phyloP scores from a whole-genome alignment of 257 asterid species.

The Forsythia suspensa region DNA sequence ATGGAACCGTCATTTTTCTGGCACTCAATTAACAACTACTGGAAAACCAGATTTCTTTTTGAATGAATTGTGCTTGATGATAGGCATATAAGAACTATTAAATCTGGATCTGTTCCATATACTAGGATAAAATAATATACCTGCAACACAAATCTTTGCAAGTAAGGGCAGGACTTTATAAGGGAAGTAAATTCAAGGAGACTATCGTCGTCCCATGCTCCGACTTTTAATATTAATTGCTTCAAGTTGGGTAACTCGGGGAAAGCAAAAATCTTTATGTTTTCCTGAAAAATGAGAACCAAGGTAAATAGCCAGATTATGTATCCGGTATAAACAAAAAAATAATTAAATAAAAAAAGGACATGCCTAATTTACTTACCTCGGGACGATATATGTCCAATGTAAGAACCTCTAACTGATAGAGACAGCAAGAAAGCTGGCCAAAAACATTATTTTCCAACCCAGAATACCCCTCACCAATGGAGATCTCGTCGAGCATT shows the following conservation, averaged over 20 bases:
- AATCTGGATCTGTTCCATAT: conserved; percentile 2
- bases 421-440: conserved; percentile 46
- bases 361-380: conserved; percentile 29
- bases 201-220: conserved; percentile 47
- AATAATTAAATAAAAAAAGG: not conserved
- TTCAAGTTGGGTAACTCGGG: conserved; percentile 52
- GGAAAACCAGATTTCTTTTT: not conserved
- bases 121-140: conserved; percentile 28
- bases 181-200: conserved; percentile 53
- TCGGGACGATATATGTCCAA: conserved; percentile 46
- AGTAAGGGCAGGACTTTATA: conserved; percentile 42
- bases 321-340: not conserved
- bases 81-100: not conserved
- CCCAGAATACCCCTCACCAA: conserved; percentile 30
- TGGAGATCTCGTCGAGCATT: conserved; percentile 39
- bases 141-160: conserved; percentile 52
- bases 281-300: conserved; percentile 33
- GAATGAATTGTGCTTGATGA: not conserved
- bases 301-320: not conserved
- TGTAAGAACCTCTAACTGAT: conserved; percentile 50
- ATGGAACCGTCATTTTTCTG: not conserved
- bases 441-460: conserved; percentile 42
- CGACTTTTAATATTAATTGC: conserved; percentile 47
- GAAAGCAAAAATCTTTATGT: conserved; percentile 29
- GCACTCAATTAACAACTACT: not conserved